Percentiles rank a stretch among this genome's conserved stretches.
phyloP scores from a whole-genome alignment of 2,329 filamentous ascomycete species.

The Periconia sp. region DNA sequence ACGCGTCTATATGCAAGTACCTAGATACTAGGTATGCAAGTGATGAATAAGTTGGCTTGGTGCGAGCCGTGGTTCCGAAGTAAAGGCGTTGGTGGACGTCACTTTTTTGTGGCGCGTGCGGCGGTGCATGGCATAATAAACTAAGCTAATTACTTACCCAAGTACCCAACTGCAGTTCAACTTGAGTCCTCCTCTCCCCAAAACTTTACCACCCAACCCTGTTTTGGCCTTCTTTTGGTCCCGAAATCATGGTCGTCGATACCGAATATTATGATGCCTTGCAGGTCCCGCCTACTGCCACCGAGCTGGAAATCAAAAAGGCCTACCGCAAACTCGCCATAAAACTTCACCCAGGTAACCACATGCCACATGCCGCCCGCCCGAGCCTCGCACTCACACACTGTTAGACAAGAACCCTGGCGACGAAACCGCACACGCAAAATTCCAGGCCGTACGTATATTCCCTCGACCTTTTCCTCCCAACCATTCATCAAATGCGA shows the following conservation, averaged over 20 bases:
- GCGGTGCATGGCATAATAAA: constrained; percentile 12
- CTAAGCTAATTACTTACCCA: constrained; percentile 7
- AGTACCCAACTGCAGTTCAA: background rate
- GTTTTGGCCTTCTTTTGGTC: background rate
- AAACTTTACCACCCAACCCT: background rate
- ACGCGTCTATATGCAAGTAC: background rate
- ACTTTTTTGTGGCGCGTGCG: constrained; percentile 14
- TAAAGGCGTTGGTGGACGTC: constrained; percentile 20
- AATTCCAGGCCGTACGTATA: constrained; percentile 86
- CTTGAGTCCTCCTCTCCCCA: background rate
- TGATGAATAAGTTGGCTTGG: background rate
- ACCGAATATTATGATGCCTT: constrained; percentile 87
- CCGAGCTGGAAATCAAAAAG: constrained; percentile 94
- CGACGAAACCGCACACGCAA: constrained; percentile 88
- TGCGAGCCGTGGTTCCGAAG: background rate
- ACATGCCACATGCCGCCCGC: constrained; percentile 25
- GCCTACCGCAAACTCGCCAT: constrained; percentile 92
- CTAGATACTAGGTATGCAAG: too few species aligned
- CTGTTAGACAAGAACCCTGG: constrained; percentile 90
- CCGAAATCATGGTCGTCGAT: constrained; percentile 73
- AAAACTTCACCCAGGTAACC: constrained; percentile 78
- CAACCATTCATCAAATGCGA: background rate
- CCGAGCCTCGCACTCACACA: constrained; percentile 8
- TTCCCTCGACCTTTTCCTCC: constrained; percentile 1
- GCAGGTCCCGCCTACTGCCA: constrained; percentile 80